Evolutionary conservation across 1,284 basidiomycete species (phyloP).

Genomic region (Trichosporon sp.): DNA sequence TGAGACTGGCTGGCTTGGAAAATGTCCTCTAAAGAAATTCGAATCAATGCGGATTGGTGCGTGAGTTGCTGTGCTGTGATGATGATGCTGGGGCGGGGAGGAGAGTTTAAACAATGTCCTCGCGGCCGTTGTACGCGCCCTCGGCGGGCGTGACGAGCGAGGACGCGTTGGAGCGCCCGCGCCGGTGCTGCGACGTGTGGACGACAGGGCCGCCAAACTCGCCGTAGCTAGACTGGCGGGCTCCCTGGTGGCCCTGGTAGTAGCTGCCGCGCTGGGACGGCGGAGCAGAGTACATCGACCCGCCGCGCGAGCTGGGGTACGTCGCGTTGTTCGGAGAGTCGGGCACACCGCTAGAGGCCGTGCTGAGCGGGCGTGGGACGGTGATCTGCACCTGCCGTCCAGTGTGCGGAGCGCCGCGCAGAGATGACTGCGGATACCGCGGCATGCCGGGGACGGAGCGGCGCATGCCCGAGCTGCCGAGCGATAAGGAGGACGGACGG

Average conservation of each 20-base stretch:
- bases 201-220: slow-evolving; percentile 6
- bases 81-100: background rate
- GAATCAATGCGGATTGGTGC: background rate
- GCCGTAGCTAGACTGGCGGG: slow-evolving; percentile 4
- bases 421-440: background rate
- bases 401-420: slow-evolving; percentile 16
- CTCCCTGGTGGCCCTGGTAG: background rate
- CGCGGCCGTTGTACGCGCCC: slow-evolving; percentile 8
- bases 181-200: slow-evolving; percentile 5
- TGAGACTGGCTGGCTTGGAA: background rate
- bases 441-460: background rate
- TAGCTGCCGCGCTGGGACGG: slow-evolving; percentile 1
- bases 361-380: slow-evolving; percentile 16
- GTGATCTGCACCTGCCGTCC: slow-evolving; percentile 12
- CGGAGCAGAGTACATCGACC: background rate
- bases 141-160: background rate
- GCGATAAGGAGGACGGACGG: slow-evolving; percentile 10
- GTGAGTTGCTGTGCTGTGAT: background rate
- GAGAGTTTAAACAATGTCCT: slow-evolving; percentile 12
- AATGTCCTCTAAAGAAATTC: background rate
- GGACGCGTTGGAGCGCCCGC: slow-evolving; percentile 9
- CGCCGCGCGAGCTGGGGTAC: background rate
- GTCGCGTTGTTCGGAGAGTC: background rate
- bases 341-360: background rate
- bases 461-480: background rate